Evolutionary conservation across 805 yeast species (phyloP).

Genomic region (Spathaspora sp.): DNA sequence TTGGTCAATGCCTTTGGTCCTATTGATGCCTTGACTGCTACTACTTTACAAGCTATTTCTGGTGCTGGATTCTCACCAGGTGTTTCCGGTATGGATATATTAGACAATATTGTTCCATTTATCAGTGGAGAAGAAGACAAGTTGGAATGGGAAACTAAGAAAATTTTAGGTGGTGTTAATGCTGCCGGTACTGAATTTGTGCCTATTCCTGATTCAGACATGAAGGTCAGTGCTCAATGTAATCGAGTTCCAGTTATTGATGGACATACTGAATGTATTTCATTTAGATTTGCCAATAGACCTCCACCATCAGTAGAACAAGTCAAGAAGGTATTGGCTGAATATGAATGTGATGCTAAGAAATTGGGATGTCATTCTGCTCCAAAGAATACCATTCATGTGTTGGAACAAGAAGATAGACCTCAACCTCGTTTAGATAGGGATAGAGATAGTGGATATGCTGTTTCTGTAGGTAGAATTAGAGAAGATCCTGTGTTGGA

Average conservation of each 20-base stretch:
- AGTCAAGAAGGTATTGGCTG: slow-evolving; percentile 64
- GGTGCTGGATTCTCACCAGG: slow-evolving; percentile 99
- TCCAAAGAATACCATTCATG: slow-evolving; percentile 88
- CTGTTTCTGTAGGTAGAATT: slow-evolving; percentile 91
- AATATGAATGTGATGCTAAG: slow-evolving; percentile 81
- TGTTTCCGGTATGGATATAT: slow-evolving; percentile 88
- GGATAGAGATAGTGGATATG: slow-evolving; percentile 89
- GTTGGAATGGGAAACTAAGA: slow-evolving; percentile 97
- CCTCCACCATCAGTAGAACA: slow-evolving; percentile 85
- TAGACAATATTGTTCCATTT: slow-evolving; percentile 93
- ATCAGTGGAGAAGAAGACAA: slow-evolving; percentile 97
- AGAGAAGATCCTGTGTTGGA: slow-evolving; percentile 93
- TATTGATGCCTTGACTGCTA: slow-evolving; percentile 76
- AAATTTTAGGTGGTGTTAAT: slow-evolving; percentile 74
- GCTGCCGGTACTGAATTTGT: slow-evolving; percentile 51
- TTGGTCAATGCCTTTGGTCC: slow-evolving; percentile 88
- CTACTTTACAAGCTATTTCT: slow-evolving; percentile 95
- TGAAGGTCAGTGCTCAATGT: slow-evolving; percentile 92
- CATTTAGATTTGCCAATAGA: slow-evolving; percentile 74
- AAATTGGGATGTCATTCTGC: slow-evolving; percentile 84
- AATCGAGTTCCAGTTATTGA: slow-evolving; percentile 96
- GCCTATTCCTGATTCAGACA: slow-evolving; percentile 59
- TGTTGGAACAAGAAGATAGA: slow-evolving; percentile 85
- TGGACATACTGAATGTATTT: slow-evolving; percentile 95
- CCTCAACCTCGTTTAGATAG: slow-evolving; percentile 98